Evolutionary conservation across 148 eudicot species (phyloP), one percentile per base, ranked within the genome.

Genomic region (Camellia japonica): DNA sequence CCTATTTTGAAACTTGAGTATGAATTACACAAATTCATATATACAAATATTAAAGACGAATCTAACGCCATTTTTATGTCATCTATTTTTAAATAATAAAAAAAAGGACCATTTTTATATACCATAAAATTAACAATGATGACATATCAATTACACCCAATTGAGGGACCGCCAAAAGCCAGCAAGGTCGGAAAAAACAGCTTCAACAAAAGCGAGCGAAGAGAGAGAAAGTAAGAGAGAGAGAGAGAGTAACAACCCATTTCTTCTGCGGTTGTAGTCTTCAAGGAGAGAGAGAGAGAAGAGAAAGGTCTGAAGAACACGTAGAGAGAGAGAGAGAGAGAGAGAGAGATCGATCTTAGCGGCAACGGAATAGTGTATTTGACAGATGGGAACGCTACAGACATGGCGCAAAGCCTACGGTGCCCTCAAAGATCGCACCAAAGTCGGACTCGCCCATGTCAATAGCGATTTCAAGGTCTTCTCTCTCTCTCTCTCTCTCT

Each of bases 361-460:
- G 88, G 71, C 73, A 7, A 19, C 60, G 78, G 70, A 73, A 13
- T 47, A 67, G 75, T 30, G 38, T 10, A 62, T n/a, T 23, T 79
- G 72, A 66, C 68, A 81, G 68, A 95, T 95, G 98, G 96, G 91
- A 8, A 95, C 92, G 15, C 77, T 90, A 43, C 92, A 89, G 65
- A 85, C 91, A 13, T 93, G 93, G 91, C 79, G 98, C 18, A 95
- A 91, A 86, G 97, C 94, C 1, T 91, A 93, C 54, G 98, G 98
- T 41, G 97, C 97, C 62, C 83, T 95, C 75, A 95, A 95, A 76
- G 98, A 95, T 79, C 94, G 90, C 18, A 95, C 98, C 52, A 95
- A 86, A 81, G 97, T 95, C 73, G 98, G 98, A 49, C 93, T 95
- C 23, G 98, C 97, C 58, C 94, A 93, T 82, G 91, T 95, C 85